These are phyloP conservation scores for Diaporthe vexans DNA, from an alignment of 2,329 filamentous ascomycete species.

Conservation along the genomic window DNA sequence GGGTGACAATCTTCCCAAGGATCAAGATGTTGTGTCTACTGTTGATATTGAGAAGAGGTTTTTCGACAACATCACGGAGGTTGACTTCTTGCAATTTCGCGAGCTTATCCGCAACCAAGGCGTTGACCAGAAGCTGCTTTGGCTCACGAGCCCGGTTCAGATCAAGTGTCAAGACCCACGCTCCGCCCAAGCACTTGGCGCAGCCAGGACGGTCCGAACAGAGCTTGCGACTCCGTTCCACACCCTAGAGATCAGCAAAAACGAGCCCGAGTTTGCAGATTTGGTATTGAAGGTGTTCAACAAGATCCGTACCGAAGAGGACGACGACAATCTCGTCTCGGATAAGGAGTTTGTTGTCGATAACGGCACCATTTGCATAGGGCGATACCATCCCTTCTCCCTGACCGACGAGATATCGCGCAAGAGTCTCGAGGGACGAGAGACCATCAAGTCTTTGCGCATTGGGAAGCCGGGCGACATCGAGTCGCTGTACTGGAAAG, in stretches of 20 bases:
- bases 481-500: not conserved
- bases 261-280: not conserved
- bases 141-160: slow-evolving; percentile 13
- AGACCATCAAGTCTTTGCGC: not conserved
- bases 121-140: not conserved
- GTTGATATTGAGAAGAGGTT: not conserved
- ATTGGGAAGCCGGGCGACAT: not conserved
- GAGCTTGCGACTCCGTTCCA: not conserved
- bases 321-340: not conserved
- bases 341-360: not conserved
- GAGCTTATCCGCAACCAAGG: not conserved
- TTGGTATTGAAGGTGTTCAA: not conserved
- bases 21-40: not conserved
- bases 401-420: not conserved
- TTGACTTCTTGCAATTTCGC: not conserved
- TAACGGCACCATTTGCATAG: not conserved
- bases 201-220: slow-evolving; percentile 1
- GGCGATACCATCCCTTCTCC: slow-evolving; percentile 10
- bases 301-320: not conserved
- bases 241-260: slow-evolving; percentile 8
- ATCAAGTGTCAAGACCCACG: slow-evolving; percentile 7
- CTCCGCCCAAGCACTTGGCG: slow-evolving; percentile 8
- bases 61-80: not conserved
- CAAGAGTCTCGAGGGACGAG: not conserved
- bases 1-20: not conserved